Conservation (phyloP, 1,139 yeast genomes). For the Debaryomyces robertsiae region DNA sequence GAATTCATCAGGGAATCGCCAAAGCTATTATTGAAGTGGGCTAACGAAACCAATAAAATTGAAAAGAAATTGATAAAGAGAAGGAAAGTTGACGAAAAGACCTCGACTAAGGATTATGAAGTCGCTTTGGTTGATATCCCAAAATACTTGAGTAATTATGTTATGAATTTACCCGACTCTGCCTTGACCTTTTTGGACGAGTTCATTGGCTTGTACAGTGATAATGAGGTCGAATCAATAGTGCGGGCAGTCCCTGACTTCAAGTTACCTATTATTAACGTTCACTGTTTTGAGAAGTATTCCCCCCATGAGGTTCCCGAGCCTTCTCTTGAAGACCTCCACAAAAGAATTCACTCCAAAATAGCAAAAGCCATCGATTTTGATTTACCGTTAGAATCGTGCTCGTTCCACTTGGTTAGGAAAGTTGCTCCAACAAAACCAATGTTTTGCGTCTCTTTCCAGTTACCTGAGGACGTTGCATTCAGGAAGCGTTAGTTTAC, state of each 20-base stretch:
- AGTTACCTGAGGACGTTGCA: slow-evolving; percentile 79
- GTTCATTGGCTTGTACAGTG: slow-evolving; percentile 67
- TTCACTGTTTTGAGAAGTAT: slow-evolving; percentile 91
- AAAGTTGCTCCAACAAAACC: slow-evolving; percentile 96
- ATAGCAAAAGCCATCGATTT: slow-evolving; percentile 56
- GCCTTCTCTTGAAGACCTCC: slow-evolving; percentile 66
- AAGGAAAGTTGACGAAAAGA: slow-evolving; percentile 34
- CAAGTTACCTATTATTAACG: slow-evolving; percentile 75
- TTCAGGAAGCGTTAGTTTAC: slow-evolving; percentile 32
- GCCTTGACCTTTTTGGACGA: slow-evolving; percentile 85
- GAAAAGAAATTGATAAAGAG: slow-evolving; percentile 33
- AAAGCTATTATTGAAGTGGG: slow-evolving; percentile 46
- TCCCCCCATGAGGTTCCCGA: slow-evolving; percentile 65
- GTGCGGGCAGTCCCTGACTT: slow-evolving; percentile 44
- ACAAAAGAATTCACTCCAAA: slow-evolving; percentile 60
- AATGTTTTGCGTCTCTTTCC: slow-evolving; percentile 87
- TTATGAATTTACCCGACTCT: slow-evolving; percentile 94
- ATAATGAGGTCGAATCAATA: slow-evolving; percentile 36
- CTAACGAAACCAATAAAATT: slow-evolving; percentile 25
- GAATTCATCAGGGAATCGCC: slow-evolving; percentile 71
- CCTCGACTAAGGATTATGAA: slow-evolving; percentile 29
- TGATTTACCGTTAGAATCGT: slow-evolving; percentile 47
- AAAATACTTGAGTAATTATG: slow-evolving; percentile 65
- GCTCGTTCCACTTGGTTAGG: slow-evolving; percentile 80
- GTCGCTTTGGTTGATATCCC: slow-evolving; percentile 53